These are phyloP conservation scores for Cyclotella kingstonii DNA, from an alignment of 108 stramenopile species.

Conservation along the genomic window DNA sequence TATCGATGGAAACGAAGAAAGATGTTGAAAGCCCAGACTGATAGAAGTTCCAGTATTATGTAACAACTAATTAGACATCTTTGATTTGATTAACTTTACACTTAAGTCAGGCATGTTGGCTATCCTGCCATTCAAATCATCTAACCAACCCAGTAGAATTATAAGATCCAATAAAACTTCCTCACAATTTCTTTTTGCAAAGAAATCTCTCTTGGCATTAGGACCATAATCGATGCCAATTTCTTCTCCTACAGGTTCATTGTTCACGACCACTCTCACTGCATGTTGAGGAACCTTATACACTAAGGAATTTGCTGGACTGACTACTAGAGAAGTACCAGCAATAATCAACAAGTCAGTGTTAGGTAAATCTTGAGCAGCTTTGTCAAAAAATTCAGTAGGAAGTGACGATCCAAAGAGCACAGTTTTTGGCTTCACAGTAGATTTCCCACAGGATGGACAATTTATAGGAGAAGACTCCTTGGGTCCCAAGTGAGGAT, in stretches of 20 bases:
- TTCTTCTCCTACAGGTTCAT: constrained; percentile 55
- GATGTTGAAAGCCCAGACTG: neutral
- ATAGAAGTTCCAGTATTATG: too few species aligned
- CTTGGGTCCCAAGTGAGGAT: constrained; percentile 34
- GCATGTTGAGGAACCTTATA: constrained; percentile 43
- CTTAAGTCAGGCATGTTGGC: constrained; percentile 32
- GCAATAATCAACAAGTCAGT: constrained; percentile 68
- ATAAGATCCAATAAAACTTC: constrained; percentile 56
- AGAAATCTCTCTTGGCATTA: constrained; percentile 47
- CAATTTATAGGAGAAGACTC: constrained; percentile 55
- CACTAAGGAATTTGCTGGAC: constrained; percentile 65
- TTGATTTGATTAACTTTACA: constrained; percentile 13
- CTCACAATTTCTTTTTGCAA: constrained; percentile 62
- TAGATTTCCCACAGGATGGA: constrained; percentile 47
- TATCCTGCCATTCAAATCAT: constrained; percentile 28
- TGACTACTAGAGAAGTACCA: constrained; percentile 72
- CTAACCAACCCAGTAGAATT: constrained; percentile 53
- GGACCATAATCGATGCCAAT: constrained; percentile 50
- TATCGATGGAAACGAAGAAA: too few species aligned
- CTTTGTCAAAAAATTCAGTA: constrained; percentile 49
- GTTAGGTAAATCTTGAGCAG: constrained; percentile 51
- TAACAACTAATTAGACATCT: neutral
- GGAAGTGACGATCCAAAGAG: constrained; percentile 71
- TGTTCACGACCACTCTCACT: constrained; percentile 54
- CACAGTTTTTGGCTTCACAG: constrained; percentile 76